Base-by-base conservation (phyloP, 208 protist genomes). In the Sergeia podlipaevii region DNA sequence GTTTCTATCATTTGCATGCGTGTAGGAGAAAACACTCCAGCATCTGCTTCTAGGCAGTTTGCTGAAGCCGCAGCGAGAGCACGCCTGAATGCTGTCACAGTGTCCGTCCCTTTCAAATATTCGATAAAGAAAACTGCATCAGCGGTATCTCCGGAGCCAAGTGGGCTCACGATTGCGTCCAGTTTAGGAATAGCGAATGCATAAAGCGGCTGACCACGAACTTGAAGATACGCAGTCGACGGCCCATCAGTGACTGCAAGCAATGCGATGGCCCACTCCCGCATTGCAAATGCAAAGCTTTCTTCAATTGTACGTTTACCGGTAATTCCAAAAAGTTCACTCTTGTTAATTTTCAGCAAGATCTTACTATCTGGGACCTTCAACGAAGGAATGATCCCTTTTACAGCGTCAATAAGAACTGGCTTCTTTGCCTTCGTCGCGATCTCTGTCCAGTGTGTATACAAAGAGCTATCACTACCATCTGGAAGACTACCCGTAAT, bases 401-500 rank as follows among this genome's bases (percentile, higher is more conserved):
- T 78, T 38, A 58, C 51, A 43, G 71, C 71, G 18, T 74, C 71
- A 13, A 78, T 34, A 3, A 78, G 60, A 2, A 74, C 32, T 5
- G 71, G 65, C 39, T 70, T 64, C 20, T 56, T 28, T 3, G 55
- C 48, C 34, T 43, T 56, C 0, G 61, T 60, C 0, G 60, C 60
- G 44, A 70, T 64, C 26, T 51, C 27, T 8, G 54, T 52, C 70
- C 65, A 77, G 30, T 52, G 57, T 13, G 53, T 63, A 59, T 72
- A 77, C 3, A 77, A 56, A 6, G 53, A 36, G 7, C 32, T 41
- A 33, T 67, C 30, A 11, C 45, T 66, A 24, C 54, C 29, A 42
- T 66, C 69, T 1, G 69, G 63, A 18, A 76, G 54, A 24, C 57
- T 70, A 39, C 69, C 63, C 69, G 70, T 76, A 34, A 70, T 63